A percentile compares a stretch with the other conserved stretches of the same genome.
These are phyloP conservation scores for Candida lessepsii DNA, from an alignment of 805 yeast species.

Conservation along the genomic window DNA sequence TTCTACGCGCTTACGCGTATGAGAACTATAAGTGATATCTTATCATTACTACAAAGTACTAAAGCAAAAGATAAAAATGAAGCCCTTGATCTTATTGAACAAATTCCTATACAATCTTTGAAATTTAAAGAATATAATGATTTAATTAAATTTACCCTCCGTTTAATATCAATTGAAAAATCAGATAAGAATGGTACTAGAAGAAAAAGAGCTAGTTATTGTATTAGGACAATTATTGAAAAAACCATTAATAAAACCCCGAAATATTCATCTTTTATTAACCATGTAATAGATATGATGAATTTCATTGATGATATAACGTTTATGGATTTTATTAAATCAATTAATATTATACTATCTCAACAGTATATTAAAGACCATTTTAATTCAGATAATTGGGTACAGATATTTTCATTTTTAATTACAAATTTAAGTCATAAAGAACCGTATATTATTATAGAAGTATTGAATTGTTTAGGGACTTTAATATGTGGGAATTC, in stretches of 20 bases:
- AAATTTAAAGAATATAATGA: conserved; percentile 8
- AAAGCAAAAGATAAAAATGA: conserved; percentile 7
- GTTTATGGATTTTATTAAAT: conserved; percentile 23
- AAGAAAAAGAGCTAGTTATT: conserved; percentile 5
- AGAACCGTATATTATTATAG: neutral
- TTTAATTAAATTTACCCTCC: conserved; percentile 1
- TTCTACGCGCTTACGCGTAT: no score
- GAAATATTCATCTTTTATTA: conserved; percentile 4
- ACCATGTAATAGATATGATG: conserved; percentile 4
- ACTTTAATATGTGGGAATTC: conserved; percentile 6
- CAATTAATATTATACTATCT: conserved; percentile 20
- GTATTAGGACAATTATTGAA: conserved; percentile 5
- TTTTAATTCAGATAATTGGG: conserved; percentile 29
- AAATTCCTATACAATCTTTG: neutral
- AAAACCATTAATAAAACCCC: conserved; percentile 4
- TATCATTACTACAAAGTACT: conserved; percentile 4
- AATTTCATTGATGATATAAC: conserved; percentile 3
- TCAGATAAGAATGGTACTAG: conserved; percentile 4
- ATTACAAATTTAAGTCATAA: neutral
- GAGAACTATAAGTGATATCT: neutral
- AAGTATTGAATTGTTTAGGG: conserved; percentile 6
- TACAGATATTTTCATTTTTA: conserved; percentile 5
- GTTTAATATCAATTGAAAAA: conserved; percentile 2
- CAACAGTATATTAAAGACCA: conserved; percentile 32
- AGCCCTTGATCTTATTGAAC: conserved; percentile 2